Evolutionary conservation across 202 grass and related monocot genomes (phyloP), one percentile per base, ranked within the genome.

Genomic region (Panicum virgatum): DNA sequence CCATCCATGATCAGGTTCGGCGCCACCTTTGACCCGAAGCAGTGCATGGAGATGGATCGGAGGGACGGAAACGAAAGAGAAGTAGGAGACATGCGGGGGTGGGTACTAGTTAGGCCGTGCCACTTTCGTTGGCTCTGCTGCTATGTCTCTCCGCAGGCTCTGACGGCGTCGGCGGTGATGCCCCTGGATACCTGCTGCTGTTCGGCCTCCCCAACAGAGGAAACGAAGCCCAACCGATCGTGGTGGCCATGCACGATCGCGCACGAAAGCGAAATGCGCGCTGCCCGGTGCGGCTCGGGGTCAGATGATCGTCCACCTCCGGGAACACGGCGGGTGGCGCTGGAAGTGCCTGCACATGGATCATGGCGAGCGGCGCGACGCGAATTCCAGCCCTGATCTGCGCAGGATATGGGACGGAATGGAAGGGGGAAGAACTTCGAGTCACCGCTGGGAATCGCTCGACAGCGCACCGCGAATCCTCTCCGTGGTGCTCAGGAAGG

Each of bases 401-500:
- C 27, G 3, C n/a, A 16, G 5, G 12, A 78, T 47, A n/a, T 23
- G 19, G 43, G 45, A 54, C 14, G 36, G 16, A 15, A 12, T 12
- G 44, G 14, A 13, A 15, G 30, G 12, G 27, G 2, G 39, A 19
- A 44, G 51, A 19, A 51, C 9, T 20, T 13, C 6, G 10, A 69
- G 4, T 37, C 59, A 67, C 51, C 52, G 52, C 60, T 62, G 52
- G 45, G 51, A 71, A 15, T 62, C 36, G 81, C 62, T 62, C 36
- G 81, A 69, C 77, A 56, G 18, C 81, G 43, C 86, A 79, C 61
- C 48, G 45, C 64, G n/a, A 65, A 32, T 71, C 68, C 44, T 11
- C 38, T 7, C 50, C 16, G 5, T 38, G 20, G 5, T 38, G 20
- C 20, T 59, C 48, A n/a, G n/a, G n/a, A 8, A 38, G 39, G 12